phyloP scores from a whole-genome alignment of 176 grass and related monocot genomes.

The Triticum aestivum region DNA sequence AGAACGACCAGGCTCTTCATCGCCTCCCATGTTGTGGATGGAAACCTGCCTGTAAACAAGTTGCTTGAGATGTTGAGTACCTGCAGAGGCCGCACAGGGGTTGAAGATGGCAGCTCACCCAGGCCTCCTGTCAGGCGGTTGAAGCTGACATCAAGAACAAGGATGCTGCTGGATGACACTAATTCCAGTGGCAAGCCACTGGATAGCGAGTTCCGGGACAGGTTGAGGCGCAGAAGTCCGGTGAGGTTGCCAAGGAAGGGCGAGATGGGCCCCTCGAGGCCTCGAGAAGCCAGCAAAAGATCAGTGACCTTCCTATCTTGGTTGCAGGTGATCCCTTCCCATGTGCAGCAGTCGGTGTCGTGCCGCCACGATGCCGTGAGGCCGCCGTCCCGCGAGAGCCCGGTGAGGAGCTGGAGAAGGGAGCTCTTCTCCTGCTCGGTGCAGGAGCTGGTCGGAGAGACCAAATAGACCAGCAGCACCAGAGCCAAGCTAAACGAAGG shows the following conservation, averaged over 20 bases:
- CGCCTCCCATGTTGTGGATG: background rate
- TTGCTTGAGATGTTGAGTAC: slow-evolving; percentile 53
- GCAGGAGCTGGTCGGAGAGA: background rate
- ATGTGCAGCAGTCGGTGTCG: slow-evolving; percentile 34
- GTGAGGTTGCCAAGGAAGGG: slow-evolving; percentile 25
- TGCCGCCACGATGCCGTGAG: slow-evolving; percentile 15
- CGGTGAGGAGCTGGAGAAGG: slow-evolving; percentile 32
- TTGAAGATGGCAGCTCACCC: background rate
- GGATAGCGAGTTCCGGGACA: slow-evolving; percentile 22
- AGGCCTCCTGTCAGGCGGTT: slow-evolving; percentile 16
- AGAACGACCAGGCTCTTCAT: slow-evolving; percentile 17
- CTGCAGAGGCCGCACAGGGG: background rate
- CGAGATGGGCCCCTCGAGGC: slow-evolving; percentile 34
- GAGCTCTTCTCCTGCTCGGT: slow-evolving; percentile 18
- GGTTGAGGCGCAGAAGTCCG: background rate
- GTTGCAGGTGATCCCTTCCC: slow-evolving; percentile 43
- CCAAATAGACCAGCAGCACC: background rate
- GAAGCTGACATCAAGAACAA: slow-evolving; percentile 38
- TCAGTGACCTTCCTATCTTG: background rate
- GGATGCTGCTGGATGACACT: slow-evolving; percentile 18
- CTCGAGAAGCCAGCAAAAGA: slow-evolving; percentile 27
- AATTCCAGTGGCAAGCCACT: slow-evolving; percentile 4
- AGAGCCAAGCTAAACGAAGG: background rate
- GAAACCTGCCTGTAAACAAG: slow-evolving; percentile 28
- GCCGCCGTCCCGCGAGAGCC: background rate